phyloP scores from a whole-genome alignment of 176 grass and related monocot species.

The Microstegium vimineum region DNA sequence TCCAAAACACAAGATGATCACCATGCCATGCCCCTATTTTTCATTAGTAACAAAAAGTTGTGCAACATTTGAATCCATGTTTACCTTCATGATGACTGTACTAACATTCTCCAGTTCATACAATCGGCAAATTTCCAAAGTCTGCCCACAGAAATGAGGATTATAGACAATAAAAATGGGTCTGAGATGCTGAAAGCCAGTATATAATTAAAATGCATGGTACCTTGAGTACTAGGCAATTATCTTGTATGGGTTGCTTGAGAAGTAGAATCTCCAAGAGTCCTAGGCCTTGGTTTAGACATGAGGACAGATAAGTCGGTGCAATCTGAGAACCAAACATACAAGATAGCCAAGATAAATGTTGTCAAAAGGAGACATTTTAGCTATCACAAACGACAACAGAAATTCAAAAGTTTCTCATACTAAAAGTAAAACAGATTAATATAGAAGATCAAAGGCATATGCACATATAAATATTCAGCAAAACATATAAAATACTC shows the following conservation, averaged over 20 bases:
- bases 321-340: constrained; percentile 75
- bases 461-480: neutral
- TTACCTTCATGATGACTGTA: constrained; percentile 85
- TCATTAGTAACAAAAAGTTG: neutral
- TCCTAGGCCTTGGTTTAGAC: constrained; percentile 81
- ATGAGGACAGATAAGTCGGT: constrained; percentile 84
- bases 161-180: constrained; percentile 20
- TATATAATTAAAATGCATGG: constrained; percentile 29
- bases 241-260: constrained; percentile 76
- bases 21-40: neutral
- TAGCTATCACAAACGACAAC: constrained; percentile 6
- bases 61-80: constrained; percentile 3
- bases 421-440: constrained; percentile 3
- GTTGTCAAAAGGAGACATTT: neutral
- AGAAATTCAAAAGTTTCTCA: neutral
- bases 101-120: constrained; percentile 85
- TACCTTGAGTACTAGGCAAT: constrained; percentile 78
- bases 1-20: constrained; percentile 19
- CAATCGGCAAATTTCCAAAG: constrained; percentile 84
- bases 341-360: constrained; percentile 18
- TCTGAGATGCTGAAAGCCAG: constrained; percentile 12
- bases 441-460: neutral
- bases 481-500: constrained; percentile 14
- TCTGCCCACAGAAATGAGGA: constrained; percentile 52
- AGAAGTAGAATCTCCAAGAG: constrained; percentile 91